Evolutionary conservation across 108 stramenopile species (phyloP), one percentile per base, ranked within the genome.

Genomic region (Chaetoceros muelleri): DNA sequence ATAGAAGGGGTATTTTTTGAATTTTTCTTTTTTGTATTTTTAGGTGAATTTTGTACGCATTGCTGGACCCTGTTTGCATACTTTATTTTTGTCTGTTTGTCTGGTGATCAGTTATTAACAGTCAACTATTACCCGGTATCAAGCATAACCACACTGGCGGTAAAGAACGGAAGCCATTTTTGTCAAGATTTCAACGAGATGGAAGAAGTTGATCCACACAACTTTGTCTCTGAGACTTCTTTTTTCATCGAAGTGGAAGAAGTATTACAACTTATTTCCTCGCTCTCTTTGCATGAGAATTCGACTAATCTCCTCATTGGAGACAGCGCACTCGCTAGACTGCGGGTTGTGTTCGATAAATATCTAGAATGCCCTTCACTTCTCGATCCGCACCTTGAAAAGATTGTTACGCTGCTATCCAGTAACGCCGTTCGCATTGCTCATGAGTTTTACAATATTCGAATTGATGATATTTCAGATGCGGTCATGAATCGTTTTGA

Each of bases 341-440:
- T 89, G 3, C 70, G 85, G 19, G 24, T 28, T 0, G 85, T 89
- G 65, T 66, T 96, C 20, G 93, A 94, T 53, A 94, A 85, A 54
- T 99, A 99, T 66, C 72, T 93, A 24, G 98, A 97, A 74, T 86
- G 90, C 47, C 85, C 96, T 1, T 87, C 93, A 13, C 69, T 99
- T 1, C 69, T 99, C 50, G 95, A 96, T 65, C 68, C 83, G 7
- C 61, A 74, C 52, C 46, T 99, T 55, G 92, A 90, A 55, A 28
- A 16, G 1, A 81, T 98, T 64, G 79, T 94, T 19, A 22, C 53
- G 2, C 16, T 48, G 1, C 40, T 88, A 22, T 34, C 66, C 44
- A 65, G 67, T 53, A 55, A 30, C 52, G 30, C 52, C 52, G 24
- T 23, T 29, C 27, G 24, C 30, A 21, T 40, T 64, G 24, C 49